Conservation (phyloP, 106 monocot genomes). For the Chionographis japonica region DNA sequence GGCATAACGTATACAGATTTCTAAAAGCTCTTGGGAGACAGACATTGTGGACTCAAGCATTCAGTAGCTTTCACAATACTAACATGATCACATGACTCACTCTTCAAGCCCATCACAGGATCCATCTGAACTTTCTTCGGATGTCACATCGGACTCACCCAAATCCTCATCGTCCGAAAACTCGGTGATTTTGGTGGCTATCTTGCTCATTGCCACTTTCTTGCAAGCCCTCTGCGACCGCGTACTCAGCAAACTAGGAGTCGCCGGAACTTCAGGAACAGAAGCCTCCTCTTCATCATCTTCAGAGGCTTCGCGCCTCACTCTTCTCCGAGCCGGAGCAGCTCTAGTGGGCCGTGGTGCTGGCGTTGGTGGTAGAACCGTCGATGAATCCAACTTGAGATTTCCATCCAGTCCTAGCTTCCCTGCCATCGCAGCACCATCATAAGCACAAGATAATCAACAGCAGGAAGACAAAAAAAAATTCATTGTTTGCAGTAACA, state of each 20-base stretch:
- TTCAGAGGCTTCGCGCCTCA: constrained; percentile 17
- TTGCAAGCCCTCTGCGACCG: constrained; percentile 87
- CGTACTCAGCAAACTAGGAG: constrained; percentile 22
- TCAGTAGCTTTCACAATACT: no score
- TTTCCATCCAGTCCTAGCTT: constrained; percentile 50
- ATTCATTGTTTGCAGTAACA: background rate
- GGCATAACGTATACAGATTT: no score
- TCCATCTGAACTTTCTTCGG: constrained; percentile 46
- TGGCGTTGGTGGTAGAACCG: constrained; percentile 44
- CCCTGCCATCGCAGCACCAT: constrained; percentile 16
- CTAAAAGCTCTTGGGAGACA: no score
- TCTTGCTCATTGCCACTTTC: constrained; percentile 69
- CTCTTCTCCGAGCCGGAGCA: constrained; percentile 42
- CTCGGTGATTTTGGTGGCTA: constrained; percentile 21
- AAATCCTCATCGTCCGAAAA: constrained; percentile 30
- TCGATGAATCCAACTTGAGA: constrained; percentile 20
- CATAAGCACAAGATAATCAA: background rate
- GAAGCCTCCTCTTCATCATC: constrained; percentile 11
- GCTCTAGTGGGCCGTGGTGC: constrained; percentile 43
- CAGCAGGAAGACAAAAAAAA: background rate
- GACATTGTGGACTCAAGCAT: no score
- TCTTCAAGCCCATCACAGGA: constrained; percentile 9
- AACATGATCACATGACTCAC: background rate
- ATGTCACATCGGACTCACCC: constrained; percentile 55
- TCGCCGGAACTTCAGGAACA: constrained; percentile 13